Evolutionary conservation across 2,329 filamentous ascomycete species (phyloP), one percentile per base, ranked within the genome.

Genomic region (Trichoderma semiorbis): DNA sequence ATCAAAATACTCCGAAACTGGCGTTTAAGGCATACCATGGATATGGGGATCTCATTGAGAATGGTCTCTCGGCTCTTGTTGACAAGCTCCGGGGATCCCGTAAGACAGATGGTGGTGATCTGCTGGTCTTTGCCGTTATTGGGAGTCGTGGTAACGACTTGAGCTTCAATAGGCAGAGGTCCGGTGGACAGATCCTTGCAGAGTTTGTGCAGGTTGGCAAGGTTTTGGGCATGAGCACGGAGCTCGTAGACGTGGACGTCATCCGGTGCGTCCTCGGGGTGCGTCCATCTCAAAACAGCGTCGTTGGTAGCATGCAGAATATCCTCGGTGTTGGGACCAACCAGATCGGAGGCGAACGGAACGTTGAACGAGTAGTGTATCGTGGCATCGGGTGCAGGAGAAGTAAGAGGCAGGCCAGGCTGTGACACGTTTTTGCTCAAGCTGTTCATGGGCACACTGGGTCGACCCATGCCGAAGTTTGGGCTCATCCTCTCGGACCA

Each of bases 321-420:
- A 82, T 98, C 95, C 82, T 98, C 94, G 76, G 92, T 92, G 78
- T 98, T 94, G 74, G 96, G 96, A 39, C 96, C 96, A 74, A 93
- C 89, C 73, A 99, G 90, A 78, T 95, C 95, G 75, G 93, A 97
- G 76, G 94, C 91, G 83, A 98, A 98, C 73, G 96, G 96, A 63
- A 99, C 92, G 80, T 98, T 98, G 90, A 99, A 98, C 75, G 94
- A 95, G 81, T 97, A 92, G 82, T 97, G 94, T 82, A 98, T 93
- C 75, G 90, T 90, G 67, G 91, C 87, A 80, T 95, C 92, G 79
- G 91, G 88, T 74, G 91, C 86, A 75, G 92, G 90, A 72, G 92
- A 89, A 77, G 90, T 86, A 79, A 90, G 84, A 74, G 89, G 85
- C 72, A 88, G 84, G 73, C 85, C 83, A 67, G 86, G 82, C 72